Evolutionary conservation across 164 flowering plant genomes (phyloP).

Genomic region (Cinnamomum micranthum): DNA sequence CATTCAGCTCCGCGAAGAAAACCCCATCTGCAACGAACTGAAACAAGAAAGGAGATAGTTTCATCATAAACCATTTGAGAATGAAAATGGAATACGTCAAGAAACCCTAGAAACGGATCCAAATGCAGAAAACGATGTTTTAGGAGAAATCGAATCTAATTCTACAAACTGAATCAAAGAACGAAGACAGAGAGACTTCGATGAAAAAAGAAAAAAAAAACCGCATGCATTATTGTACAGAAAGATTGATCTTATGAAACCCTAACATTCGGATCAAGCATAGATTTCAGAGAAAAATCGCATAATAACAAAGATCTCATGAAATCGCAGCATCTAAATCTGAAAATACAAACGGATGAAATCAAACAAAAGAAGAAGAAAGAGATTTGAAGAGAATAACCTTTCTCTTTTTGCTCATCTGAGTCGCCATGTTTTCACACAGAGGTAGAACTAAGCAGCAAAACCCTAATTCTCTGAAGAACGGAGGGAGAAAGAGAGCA

Average conservation of each 20-base stretch:
- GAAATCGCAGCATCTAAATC: neutral
- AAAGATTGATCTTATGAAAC: no score
- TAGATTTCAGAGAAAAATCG: neutral
- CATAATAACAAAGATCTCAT: neutral
- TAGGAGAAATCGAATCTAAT: no score
- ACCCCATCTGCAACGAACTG: conserved; percentile 73
- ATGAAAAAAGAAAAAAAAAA: no score
- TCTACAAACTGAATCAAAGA: no score
- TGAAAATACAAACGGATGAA: neutral
- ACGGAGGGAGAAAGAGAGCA: neutral
- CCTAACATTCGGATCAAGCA: no score
- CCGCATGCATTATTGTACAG: no score
- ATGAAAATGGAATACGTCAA: no score
- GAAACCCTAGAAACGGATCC: no score
- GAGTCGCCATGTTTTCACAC: conserved; percentile 41
- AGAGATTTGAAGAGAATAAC: conserved; percentile 12
- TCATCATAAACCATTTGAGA: neutral
- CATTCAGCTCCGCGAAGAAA: conserved; percentile 61
- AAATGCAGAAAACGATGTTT: no score
- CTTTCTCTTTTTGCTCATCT: conserved; percentile 69
- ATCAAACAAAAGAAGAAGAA: neutral
- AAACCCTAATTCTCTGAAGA: neutral
- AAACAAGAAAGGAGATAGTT: neutral
- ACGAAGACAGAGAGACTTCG: neutral
- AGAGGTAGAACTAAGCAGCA: neutral